Base-by-base conservation (phyloP, 805 yeast species). In the Candida patagonica region DNA sequence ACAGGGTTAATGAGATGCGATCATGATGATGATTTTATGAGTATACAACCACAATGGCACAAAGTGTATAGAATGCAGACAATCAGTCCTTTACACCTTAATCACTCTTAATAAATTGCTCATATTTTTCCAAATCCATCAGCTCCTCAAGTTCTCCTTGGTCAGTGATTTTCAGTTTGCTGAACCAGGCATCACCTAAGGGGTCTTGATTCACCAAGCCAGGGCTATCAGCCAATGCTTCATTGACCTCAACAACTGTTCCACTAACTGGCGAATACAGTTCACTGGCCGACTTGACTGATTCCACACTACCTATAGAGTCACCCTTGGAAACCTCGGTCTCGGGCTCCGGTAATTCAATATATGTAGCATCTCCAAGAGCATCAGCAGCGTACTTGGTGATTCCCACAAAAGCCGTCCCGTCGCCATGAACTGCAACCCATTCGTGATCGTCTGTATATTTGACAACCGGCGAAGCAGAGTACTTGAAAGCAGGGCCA, bases 321-420 rank as follows among this genome's bases (percentile, higher is more conserved):
- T 86, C 96, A 37, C 94, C 94, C 36, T 71, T 70, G 42, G 68
- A 77, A 42, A 80, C 68, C 23, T 56, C 66, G 30, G 70, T 72
- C 30, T 79, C 83, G 29, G 72, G 73, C 50, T 80, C 88, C 35
- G 95, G 94, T 51, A 89, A 70, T 64, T 92, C 98, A 44, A 88
- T 80, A 59, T 71, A 92, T 3, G 97, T 94, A 42, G 94, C 94
- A 63, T 92, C 98, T 33, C 98, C 98, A 45, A 92, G 74, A 6
- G 97, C 94, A 55, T 87, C 95, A 17, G 96, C 80, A 15, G 98
- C 98, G 59, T 92, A 88, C 54, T 74, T 76, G 42, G 98, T 87
- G 62, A 92, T 86, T 23, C 98, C 98, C 41, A 89, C 69, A 53
- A 79, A 87, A 1, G 89, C 63, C 31, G 78, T 69, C 45, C 84